A percentile compares a stretch with the other conserved stretches of the same genome.
These are phyloP conservation scores for Phytophthora podocarpi DNA, from an alignment of 352 stramenopile species.

Conservation along the genomic window DNA sequence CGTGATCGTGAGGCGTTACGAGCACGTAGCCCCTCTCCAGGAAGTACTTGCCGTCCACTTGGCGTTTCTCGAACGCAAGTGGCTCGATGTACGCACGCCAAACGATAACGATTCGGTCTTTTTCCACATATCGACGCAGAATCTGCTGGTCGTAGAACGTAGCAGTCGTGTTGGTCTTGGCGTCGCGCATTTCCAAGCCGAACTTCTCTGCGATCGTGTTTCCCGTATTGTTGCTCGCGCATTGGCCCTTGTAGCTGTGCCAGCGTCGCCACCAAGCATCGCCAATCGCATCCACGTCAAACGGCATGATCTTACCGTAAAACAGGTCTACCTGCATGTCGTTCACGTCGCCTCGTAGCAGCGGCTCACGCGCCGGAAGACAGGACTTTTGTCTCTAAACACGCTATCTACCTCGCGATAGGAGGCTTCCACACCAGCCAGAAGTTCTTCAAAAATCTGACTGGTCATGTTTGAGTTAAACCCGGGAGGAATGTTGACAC, in stretches of 20 bases:
- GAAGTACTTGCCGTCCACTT: too few species aligned
- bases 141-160: constrained; percentile 51
- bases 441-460: constrained; percentile 32
- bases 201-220: constrained; percentile 55
- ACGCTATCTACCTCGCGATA: constrained; percentile 38
- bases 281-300: constrained; percentile 27
- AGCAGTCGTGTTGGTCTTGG: constrained; percentile 42
- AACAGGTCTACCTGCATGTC: constrained; percentile 39
- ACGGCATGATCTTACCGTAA: constrained; percentile 31
- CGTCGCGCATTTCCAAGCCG: constrained; percentile 44
- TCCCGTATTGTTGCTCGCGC: constrained; percentile 16
- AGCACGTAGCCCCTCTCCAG: too few species aligned
- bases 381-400: constrained; percentile 11
- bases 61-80: constrained; percentile 50
- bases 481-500: neutral
- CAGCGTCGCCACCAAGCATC: constrained; percentile 33
- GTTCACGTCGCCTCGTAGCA: constrained; percentile 23
- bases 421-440: constrained; percentile 27
- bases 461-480: constrained; percentile 1
- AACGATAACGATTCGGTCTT: constrained; percentile 55
- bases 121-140: constrained; percentile 48
- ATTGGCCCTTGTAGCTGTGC: constrained; percentile 17
- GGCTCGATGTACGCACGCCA: constrained; percentile 51
- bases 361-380: neutral
- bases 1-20: too few species aligned